A percentile compares a stretch with the other conserved stretches of the same genome.
Evolutionary conservation across 441 rosid genomes (phyloP).

Genomic region (Macaranga tanarius): DNA sequence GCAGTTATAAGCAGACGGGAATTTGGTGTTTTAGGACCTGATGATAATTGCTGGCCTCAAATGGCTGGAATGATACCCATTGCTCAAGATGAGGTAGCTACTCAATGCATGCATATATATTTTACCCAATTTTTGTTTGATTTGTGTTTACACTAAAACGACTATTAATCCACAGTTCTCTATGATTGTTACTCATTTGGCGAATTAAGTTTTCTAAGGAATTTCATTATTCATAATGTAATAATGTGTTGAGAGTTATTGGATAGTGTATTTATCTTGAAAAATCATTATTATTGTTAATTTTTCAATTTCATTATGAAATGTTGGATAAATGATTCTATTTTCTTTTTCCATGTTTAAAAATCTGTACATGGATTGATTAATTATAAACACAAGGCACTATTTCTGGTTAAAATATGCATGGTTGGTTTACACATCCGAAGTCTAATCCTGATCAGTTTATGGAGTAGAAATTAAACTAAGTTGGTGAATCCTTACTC

Average conservation of each 20-base stretch:
- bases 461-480: neutral
- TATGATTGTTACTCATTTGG: neutral
- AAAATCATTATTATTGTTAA: too few relatives aligned
- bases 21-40: conserved; percentile 70
- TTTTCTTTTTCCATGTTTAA: too few relatives aligned
- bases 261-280: neutral
- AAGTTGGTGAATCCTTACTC: neutral
- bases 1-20: conserved; percentile 83
- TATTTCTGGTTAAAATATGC: neutral
- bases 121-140: too few relatives aligned
- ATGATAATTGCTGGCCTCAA: conserved; percentile 81
- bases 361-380: too few relatives aligned
- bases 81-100: conserved; percentile 58
- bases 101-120: neutral
- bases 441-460: neutral
- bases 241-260: neutral
- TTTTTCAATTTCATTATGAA: neutral
- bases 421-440: neutral
- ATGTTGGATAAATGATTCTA: neutral
- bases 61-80: conserved; percentile 89
- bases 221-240: neutral
- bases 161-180: too few relatives aligned
- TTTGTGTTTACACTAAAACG: too few relatives aligned
- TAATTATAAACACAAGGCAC: too few relatives aligned
- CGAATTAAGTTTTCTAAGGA: neutral